Base-by-base conservation (phyloP, 805 yeast genomes). In the Kodamaea lidongshanica region DNA sequence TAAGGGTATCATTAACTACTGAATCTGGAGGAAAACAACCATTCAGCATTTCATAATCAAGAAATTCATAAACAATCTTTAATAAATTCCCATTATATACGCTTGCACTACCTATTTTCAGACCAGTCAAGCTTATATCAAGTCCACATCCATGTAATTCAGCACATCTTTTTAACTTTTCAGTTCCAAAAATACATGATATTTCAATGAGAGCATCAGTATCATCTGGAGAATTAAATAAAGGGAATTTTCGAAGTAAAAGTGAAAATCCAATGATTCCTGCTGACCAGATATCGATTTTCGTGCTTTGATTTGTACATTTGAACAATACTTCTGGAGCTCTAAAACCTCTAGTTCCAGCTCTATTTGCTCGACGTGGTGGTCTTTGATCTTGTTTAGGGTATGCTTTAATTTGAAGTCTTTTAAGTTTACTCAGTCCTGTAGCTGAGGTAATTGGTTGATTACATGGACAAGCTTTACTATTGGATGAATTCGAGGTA, bases 341-440 rank as follows among this genome's bases (percentile, higher is more conserved):
- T 43, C 96, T 67, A 49, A 87, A 87, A 0, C 96, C 96, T 44
- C 96, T 68, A 1, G 96, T 87, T 6, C 96, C 96, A 11, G 98
- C 98, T 45, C 98, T 76, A 48, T 92, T 92, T 0, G 97, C 97
- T 34, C 98, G 70, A 46, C 95, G 70, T 2, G 92, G 84, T 0
- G 94, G 82, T 44, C 97, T 67, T 28, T 74, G 74, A 58, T 92
- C 98, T 45, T 83, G 84, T 50, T 85, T 86, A 7, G 87, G 81
- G 48, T 83, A 86, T 2, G 96, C 55, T 42, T 66, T 58, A 19
- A 65, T 41, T 27, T 51, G 50, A 27, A 48, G 42, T 3, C 55
- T 40, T 30, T 51, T 51, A 17, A 25, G 14, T 12, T 28, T 28
- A 8, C 26, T 22, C 2, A 20, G 5, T 11, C 26, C 17, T n/a